phyloP scores from a whole-genome alignment of 345 rosid genomes.

The Eucalyptus cloeziana region DNA sequence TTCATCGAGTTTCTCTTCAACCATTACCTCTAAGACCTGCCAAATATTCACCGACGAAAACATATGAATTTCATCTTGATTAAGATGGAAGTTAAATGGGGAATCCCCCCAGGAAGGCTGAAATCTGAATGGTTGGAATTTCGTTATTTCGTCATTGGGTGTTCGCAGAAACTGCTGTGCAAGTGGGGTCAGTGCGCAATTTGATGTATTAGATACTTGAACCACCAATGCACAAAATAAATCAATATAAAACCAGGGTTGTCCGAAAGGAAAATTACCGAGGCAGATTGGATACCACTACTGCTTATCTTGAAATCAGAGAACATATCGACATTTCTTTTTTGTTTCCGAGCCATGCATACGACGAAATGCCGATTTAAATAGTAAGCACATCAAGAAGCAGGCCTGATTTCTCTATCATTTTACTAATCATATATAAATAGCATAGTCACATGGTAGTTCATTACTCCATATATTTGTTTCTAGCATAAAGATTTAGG shows the following conservation, averaged over 20 bases:
- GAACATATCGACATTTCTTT: neutral
- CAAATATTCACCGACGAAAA: neutral
- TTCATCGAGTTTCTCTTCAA: slow-evolving; percentile 37
- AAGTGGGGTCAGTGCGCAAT: neutral
- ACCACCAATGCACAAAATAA: neutral
- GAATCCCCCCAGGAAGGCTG: neutral
- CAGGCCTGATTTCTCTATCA: neutral
- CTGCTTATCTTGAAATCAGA: neutral
- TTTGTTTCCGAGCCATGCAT: neutral
- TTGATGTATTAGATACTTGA: neutral
- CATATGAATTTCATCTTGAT: neutral
- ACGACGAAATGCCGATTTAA: neutral
- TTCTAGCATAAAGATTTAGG: slow-evolving; percentile 2
- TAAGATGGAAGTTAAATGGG: neutral
- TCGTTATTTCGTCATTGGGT: neutral
- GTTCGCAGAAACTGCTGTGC: neutral
- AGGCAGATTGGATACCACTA: neutral
- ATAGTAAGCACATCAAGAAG: neutral
- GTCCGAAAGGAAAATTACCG: neutral
- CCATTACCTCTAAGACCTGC: slow-evolving; percentile 64
- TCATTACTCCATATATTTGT: neutral
- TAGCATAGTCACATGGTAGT: slow-evolving; percentile 17
- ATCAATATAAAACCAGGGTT: neutral
- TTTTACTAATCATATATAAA: slow-evolving; percentile 1
- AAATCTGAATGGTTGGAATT: neutral